phyloP scores from a whole-genome alignment of 257 asterid genomes.

The Solanum microdontum region DNA sequence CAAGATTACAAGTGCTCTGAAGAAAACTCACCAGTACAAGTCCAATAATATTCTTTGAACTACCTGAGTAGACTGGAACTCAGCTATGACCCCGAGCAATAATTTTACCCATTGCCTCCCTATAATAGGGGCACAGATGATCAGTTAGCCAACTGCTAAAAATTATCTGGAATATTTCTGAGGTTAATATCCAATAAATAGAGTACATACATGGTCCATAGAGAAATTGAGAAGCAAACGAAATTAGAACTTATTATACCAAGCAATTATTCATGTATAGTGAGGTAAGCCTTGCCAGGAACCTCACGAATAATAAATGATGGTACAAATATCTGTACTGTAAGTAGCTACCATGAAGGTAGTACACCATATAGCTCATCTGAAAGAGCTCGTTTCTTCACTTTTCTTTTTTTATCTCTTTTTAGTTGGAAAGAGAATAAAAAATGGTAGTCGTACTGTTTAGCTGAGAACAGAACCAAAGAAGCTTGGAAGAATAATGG shows the following conservation, averaged over 20 bases:
- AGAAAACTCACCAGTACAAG: conserved; percentile 49
- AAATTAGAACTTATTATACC: neutral
- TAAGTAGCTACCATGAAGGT: neutral
- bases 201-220: neutral
- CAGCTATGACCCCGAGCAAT: conserved; percentile 91
- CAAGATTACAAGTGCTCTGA: neutral
- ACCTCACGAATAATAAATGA: neutral
- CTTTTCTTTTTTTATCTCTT: neutral
- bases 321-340: neutral
- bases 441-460: neutral
- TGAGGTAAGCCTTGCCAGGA: neutral
- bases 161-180: neutral
- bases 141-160: neutral
- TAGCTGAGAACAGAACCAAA: neutral
- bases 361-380: neutral
- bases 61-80: conserved; percentile 78
- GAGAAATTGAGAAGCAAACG: neutral
- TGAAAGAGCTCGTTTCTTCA: neutral
- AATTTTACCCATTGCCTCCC: conserved; percentile 88
- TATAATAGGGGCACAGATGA: conserved; percentile 8
- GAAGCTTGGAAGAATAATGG: neutral
- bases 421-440: neutral
- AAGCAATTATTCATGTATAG: neutral
- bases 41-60: conserved; percentile 60
- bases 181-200: neutral